Conservation (phyloP, 768 basidiomycete genomes). For the Termitomyces titanicus region DNA sequence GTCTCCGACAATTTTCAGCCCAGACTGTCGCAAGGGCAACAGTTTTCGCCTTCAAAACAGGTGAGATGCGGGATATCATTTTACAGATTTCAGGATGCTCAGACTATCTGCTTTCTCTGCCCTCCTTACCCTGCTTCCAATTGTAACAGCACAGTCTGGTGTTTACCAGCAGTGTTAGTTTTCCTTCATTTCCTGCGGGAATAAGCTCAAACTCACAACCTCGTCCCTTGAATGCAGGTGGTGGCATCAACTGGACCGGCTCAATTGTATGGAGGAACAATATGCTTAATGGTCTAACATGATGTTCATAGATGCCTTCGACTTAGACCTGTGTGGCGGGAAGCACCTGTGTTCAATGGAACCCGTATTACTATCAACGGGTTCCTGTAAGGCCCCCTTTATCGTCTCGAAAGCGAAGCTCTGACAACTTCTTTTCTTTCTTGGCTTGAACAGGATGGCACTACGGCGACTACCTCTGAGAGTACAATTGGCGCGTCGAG, state of each 20-base stretch:
- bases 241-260: constrained; percentile 22
- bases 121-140: constrained; percentile 20
- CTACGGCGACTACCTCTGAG: neutral
- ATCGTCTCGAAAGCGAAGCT: neutral
- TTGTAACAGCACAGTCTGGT: constrained; percentile 19
- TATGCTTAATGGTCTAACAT: neutral
- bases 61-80: no score
- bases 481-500: constrained; percentile 7
- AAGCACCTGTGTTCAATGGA: constrained; percentile 31
- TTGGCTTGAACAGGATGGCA: neutral
- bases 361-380: constrained; percentile 42
- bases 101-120: constrained; percentile 20
- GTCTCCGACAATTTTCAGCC: no score
- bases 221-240: constrained; percentile 10
- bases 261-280: constrained; percentile 19
- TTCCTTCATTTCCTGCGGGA: no score
- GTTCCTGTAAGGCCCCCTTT: constrained; percentile 21
- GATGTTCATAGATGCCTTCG: neutral
- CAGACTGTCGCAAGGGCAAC: no score
- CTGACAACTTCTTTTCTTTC: neutral
- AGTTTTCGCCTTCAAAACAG: no score
- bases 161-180: constrained; percentile 33
- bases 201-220: no score
- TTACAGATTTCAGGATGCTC: constrained; percentile 5
- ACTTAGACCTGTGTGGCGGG: constrained; percentile 35